Base-by-base conservation (phyloP, 2,329 filamentous ascomycete species). In the Fusarium redolens region DNA sequence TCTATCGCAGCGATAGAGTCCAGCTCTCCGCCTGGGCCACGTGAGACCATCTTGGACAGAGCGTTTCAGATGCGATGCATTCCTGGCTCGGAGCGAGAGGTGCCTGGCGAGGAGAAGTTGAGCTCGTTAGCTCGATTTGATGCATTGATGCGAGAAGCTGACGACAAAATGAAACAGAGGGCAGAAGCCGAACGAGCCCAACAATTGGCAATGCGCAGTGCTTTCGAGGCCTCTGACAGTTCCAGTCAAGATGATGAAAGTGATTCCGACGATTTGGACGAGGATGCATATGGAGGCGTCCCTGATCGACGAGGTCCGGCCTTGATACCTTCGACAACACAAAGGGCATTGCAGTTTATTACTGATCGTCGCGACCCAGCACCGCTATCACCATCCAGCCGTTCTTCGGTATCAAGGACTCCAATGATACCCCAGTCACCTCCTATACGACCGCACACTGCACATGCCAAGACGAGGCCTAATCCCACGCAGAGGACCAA, bases 41-140 rank as follows among this genome's bases (percentile, higher is more conserved):
- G 90, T 20, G 90, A 92, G 79, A 91, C 90, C 0, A 92, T 92
- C 57, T 79, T 92, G n/a, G 90, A 92, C 77, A 83, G 90, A 43
- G 90, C 90, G 0, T 92, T 92, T 74, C 89, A 91, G 73, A 81
- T 92, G 81, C 85, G 88, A 13, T 89, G 84, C 64, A 91, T 92
- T 38, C 90, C 90, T 20, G 90, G 90, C 10, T 88, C 88, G 5
- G 89, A 90, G 15, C 81, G 82, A 12, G 83, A 87, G 55, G 73
- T 85, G 4, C 85, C 86, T 1, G 89, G 89, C 7, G 89, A 91
- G 68, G 89, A 91, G 72, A 90, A 91, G 65, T 81, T 92, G 20
- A 92, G 87, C 72, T 92, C 90, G 1, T 83, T 92, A 37, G 90
- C 90, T 14, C 85, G 89, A 28, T 92, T 92, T 60, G 90, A 92